A percentile compares a stretch with the other conserved stretches of the same genome.
These are phyloP conservation scores for Neurospora crassa DNA, from an alignment of 2,329 filamentous ascomycete genomes.

Conservation along the genomic window DNA sequence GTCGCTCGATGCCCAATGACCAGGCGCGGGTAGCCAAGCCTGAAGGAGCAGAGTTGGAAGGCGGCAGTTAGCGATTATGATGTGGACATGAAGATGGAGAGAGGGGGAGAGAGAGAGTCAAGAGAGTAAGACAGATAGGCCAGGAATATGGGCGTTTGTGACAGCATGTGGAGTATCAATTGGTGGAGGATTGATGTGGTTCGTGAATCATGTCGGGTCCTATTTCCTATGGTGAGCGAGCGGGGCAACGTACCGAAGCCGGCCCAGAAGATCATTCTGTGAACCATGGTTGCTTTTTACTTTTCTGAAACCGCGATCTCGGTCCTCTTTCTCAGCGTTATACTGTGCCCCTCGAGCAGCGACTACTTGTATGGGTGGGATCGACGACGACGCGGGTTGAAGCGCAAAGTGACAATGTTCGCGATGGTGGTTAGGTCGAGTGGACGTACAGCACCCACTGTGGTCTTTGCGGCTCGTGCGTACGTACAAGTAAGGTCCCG, in stretches of 20 bases:
- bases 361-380: neutral
- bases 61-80: neutral
- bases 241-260: slow-evolving; percentile 66
- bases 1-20: slow-evolving; percentile 98
- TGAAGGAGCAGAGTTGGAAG: slow-evolving; percentile 27
- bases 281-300: slow-evolving; percentile 38
- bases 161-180: neutral
- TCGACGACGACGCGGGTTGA: neutral
- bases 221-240: slow-evolving; percentile 2
- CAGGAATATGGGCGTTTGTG: neutral
- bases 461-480: neutral
- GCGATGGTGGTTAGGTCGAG: neutral
- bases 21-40: slow-evolving; percentile 87
- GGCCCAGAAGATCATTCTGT: slow-evolving; percentile 70
- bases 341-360: neutral
- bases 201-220: neutral
- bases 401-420: neutral
- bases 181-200: neutral
- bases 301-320: neutral
- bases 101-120: neutral
- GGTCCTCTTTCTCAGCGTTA: neutral
- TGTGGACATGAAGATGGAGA: neutral
- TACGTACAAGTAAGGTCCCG: neutral
- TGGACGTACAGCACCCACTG: neutral
- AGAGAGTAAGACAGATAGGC: neutral